Base-by-base conservation (phyloP, 1,139 yeast species). In the Yamadazyma conglobata region DNA sequence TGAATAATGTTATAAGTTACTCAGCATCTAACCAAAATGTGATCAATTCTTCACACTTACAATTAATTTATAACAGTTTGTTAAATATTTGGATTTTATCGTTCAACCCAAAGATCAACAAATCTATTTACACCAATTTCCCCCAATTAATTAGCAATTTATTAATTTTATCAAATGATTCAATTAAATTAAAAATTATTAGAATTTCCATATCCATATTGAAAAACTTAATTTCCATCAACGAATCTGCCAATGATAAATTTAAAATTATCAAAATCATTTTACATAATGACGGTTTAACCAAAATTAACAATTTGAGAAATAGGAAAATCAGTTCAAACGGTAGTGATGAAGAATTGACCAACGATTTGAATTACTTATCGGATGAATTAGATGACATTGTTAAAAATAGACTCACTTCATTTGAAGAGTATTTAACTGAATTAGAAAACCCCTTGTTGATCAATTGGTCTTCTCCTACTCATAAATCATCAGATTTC, bases 101-200 rank as follows among this genome's bases (percentile, higher is more conserved):
- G 2, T 91, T 89, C 59, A 83, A 76, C 51, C 56, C 62, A 9
- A 53, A 60, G 26, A 73, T 83, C 25, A 73, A 82, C 33, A 52
- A 58, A 35, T 69, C 69, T 19, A 57, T 87, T 35, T 66, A 79
- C 27, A 73, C 77, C 30, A 60, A 77, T 40, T 71, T 71, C 43
- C 73, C 91, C 14, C 80, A 76, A 34, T 63, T 86, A 34, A 72
- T 83, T 33, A 74, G 69, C 6, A 57, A 56, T 32, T 57, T 74
- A 37, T 66, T 74, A 35, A 46, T 50, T 6, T 61, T 72, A 31
- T 65, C 79, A 10, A 84, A 82, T 52, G 77, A 79, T 38, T 86
- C 96, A 2, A 85, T 91, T 47, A 91, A 91, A 64, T 94, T 89
- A 60, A 91, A 91, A 62, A 78, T 91, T 36, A 85, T 87, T 24